phyloP scores from a whole-genome alignment of 2,329 filamentous ascomycete species.

The Endothia cerciana region DNA sequence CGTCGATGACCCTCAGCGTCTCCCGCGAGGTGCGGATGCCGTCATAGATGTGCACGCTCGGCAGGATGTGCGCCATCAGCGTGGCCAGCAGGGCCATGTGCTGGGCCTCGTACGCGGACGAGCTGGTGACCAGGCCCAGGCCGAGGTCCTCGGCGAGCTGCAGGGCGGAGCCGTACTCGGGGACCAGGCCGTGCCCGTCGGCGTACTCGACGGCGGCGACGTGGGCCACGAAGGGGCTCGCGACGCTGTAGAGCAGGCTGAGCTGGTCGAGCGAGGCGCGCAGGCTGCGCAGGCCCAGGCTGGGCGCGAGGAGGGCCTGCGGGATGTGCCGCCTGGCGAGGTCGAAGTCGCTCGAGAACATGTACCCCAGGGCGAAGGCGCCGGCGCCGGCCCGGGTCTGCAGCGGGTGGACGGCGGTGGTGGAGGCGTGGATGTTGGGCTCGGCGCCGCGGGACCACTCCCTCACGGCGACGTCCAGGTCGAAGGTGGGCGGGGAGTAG shows the following conservation, averaged over 20 bases:
- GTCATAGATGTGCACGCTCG: slow-evolving; percentile 80
- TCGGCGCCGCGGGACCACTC: slow-evolving; percentile 73
- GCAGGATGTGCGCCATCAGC: slow-evolving; percentile 70
- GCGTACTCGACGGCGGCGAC: slow-evolving; percentile 89
- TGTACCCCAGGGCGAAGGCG: slow-evolving; percentile 89
- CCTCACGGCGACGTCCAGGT: slow-evolving; percentile 82
- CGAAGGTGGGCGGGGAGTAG: slow-evolving; percentile 92
- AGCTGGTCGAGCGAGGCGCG: slow-evolving; percentile 88
- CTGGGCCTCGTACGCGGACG: slow-evolving; percentile 87
- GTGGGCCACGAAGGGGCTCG: slow-evolving; percentile 91
- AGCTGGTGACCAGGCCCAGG: slow-evolving; percentile 81
- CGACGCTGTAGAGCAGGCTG: slow-evolving; percentile 85
- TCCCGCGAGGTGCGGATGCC: slow-evolving; percentile 74
- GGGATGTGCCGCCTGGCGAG: slow-evolving; percentile 87
- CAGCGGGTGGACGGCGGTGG: slow-evolving; percentile 76
- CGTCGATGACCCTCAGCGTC: slow-evolving; percentile 73
- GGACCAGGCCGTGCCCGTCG: slow-evolving; percentile 69
- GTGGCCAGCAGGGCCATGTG: slow-evolving; percentile 84
- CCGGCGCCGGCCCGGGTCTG: slow-evolving; percentile 90
- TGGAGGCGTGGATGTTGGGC: slow-evolving; percentile 80
- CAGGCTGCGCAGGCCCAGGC: slow-evolving; percentile 78
- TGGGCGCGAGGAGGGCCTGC: slow-evolving; percentile 87
- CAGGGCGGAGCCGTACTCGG: slow-evolving; percentile 84
- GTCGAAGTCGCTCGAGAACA: slow-evolving; percentile 97
- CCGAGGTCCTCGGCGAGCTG: slow-evolving; percentile 87